Percentiles rank a stretch among this genome's conserved stretches.
Evolutionary conservation across 202 grass and related monocot species (phyloP).

Genomic region (Tripidium arundinaceum): DNA sequence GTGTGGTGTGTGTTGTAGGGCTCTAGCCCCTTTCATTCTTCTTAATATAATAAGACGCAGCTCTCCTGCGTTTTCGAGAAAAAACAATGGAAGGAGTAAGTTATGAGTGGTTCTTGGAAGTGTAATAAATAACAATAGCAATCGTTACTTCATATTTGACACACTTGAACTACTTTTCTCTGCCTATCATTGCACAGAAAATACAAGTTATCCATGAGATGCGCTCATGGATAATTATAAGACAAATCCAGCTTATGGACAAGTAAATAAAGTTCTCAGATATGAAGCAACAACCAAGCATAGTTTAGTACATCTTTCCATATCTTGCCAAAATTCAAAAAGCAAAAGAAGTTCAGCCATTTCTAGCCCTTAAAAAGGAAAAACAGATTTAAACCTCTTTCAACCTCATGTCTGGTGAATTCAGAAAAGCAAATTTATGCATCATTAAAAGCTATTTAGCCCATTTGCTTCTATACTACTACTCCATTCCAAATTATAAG

Average conservation of each 20-base stretch:
- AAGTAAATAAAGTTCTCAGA: not conserved
- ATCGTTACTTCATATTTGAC: not conserved
- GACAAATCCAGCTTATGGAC: not conserved
- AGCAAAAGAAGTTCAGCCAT: not conserved
- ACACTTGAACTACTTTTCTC: no score
- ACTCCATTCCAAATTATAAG: no score
- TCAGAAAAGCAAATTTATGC: not conserved
- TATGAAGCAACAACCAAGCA: slow-evolving; percentile 9
- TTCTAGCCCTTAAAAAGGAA: not conserved
- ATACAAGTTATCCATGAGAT: not conserved
- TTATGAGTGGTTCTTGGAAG: no score
- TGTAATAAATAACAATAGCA: not conserved
- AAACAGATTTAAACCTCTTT: not conserved
- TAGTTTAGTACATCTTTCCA: not conserved
- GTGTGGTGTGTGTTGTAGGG: no score
- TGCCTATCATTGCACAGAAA: not conserved
- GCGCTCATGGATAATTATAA: not conserved
- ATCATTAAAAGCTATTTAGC: not conserved
- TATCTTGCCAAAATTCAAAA: not conserved
- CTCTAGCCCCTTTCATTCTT: no score
- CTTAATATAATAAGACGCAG: no score
- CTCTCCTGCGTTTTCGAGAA: no score
- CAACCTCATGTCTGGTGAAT: not conserved
- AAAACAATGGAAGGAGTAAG: no score
- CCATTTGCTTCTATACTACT: slow-evolving; percentile 5